Evolutionary conservation across 305 asterid species (phyloP).

Genomic region (Fraxinus nigra): DNA sequence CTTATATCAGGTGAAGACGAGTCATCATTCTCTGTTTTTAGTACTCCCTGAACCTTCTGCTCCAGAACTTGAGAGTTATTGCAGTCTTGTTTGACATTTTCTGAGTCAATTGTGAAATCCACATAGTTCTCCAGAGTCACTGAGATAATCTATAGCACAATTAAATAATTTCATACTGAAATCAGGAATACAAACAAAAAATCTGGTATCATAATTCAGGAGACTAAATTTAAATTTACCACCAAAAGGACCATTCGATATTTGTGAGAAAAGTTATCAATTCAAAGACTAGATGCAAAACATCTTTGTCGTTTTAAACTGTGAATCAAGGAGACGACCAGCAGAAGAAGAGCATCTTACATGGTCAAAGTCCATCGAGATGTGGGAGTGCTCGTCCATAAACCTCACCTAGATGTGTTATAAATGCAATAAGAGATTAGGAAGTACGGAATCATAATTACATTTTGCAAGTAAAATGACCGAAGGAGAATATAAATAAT

Average conservation of each 20-base stretch:
- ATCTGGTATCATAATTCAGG: neutral
- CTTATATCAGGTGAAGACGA: slow-evolving; percentile 36
- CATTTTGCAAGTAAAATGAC: neutral
- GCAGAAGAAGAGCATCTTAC: slow-evolving; percentile 30
- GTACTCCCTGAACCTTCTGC: slow-evolving; percentile 35
- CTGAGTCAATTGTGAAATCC: slow-evolving; percentile 28
- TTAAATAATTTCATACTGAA: slow-evolving; percentile 13
- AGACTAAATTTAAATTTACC: neutral
- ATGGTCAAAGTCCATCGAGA: slow-evolving; percentile 53
- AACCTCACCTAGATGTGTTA: slow-evolving; percentile 35
- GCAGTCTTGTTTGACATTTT: slow-evolving; percentile 23
- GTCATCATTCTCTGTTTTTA: slow-evolving; percentile 27
- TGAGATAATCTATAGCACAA: slow-evolving; percentile 38
- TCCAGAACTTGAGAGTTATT: slow-evolving; percentile 21
- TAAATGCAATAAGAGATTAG: neutral
- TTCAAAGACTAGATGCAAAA: neutral
- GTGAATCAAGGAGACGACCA: neutral
- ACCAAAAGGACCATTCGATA: neutral
- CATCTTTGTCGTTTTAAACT: neutral
- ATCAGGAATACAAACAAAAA: neutral
- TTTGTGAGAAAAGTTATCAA: neutral
- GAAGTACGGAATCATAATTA: neutral
- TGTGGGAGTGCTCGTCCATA: slow-evolving; percentile 54
- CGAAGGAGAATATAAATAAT: neutral
- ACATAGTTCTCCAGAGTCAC: slow-evolving; percentile 51